Evolutionary conservation across 257 asterid species (phyloP), one percentile per base, ranked within the genome.

Genomic region (Ballota nigra): DNA sequence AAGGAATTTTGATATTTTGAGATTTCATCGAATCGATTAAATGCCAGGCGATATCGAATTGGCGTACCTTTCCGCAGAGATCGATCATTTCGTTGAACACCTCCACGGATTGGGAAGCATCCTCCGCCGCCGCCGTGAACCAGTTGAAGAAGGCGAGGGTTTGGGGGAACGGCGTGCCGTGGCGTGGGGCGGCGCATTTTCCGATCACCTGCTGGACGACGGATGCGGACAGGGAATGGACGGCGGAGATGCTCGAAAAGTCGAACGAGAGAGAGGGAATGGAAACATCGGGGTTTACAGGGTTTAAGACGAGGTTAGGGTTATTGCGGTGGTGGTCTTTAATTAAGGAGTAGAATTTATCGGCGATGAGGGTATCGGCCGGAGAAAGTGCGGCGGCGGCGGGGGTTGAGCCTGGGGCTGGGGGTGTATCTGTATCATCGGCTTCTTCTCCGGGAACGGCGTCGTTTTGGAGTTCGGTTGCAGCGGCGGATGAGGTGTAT

Each of bases 131-230:
- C 36, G 83, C 60, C 12, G 58, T 60, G 11, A 89, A 91, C 97
- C 97, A 94, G 41, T 91, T 91, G 92, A 94, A 94, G 82, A 94
- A 91, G 40, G 96, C 90, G 41, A 94, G 84, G 36, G 92, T 76
- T 65, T 94, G 97, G 33, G 81, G 66, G 43, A 89, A 91, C 1
- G 99, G 99, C 4, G 86, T 88, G 0, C 99, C 99, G 74, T 85
- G 95, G 63, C 97, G 96, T 0, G 86, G 83, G 18, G 87, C 87
- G 40, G 85, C 91, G 80, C 96, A 91, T 80, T 80, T 86, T 22
- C 86, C 89, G 29, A 94, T 81, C 8, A 89, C 97, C 22, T 76
- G 78, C 3, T 78, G 69, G 59, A 83, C 53, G 56, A 86, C 57
- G 78, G 88, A 66, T 61, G 78, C 5, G n/a, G 93, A 67, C 8